Evolutionary conservation across 495 filamentous ascomycete genomes (phyloP).

Genomic region (Chaetomium tenue): DNA sequence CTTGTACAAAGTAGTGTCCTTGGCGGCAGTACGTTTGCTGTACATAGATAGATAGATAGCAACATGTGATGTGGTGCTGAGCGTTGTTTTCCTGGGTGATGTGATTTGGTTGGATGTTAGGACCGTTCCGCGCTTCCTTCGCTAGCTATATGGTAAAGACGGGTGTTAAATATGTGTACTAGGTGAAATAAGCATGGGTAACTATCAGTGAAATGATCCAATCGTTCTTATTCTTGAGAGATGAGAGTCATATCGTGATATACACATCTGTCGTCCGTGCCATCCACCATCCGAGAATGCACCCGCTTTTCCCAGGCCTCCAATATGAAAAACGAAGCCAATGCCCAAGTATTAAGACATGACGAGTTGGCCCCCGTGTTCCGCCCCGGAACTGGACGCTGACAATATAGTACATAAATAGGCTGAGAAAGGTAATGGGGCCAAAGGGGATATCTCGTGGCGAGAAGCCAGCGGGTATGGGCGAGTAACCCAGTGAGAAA

Average conservation of each 20-base stretch:
- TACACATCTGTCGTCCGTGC: constrained; percentile 1
- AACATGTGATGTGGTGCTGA: constrained; percentile 1
- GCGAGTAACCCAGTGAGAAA: no score
- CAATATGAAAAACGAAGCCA: not conserved
- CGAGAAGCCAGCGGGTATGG: no score
- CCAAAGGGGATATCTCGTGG: not conserved
- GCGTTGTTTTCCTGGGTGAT: not conserved
- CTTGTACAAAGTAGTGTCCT: constrained; percentile 5
- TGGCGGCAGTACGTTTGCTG: not conserved
- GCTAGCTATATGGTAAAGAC: not conserved
- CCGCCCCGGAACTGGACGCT: not conserved
- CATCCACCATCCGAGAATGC: not conserved
- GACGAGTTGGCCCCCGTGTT: not conserved
- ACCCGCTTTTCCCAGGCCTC: not conserved
- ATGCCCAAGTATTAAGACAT: constrained; percentile 10
- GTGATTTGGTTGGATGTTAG: no score
- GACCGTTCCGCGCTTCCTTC: not conserved
- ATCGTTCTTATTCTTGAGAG: not conserved
- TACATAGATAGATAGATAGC: constrained; percentile 4
- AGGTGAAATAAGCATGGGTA: no score
- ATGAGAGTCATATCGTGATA: constrained; percentile 11
- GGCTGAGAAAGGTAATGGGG: not conserved
- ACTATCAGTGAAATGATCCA: no score
- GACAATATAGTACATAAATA: constrained; percentile 13
- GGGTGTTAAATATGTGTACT: not conserved